These are phyloP conservation scores for Prunus kanzakura DNA, from an alignment of 306 rosid genomes.

Conservation along the genomic window DNA sequence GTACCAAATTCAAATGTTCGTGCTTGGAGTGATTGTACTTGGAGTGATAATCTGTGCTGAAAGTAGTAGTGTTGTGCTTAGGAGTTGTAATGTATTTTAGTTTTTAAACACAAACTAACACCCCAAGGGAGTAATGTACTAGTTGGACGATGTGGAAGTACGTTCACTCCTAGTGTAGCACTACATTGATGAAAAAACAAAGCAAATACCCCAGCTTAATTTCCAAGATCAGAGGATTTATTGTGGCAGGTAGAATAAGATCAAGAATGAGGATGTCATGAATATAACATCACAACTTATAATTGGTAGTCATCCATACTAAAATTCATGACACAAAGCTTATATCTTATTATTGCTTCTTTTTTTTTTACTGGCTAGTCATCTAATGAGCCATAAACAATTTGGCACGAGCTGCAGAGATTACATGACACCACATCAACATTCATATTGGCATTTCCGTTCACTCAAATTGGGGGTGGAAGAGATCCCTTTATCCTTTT, in stretches of 20 bases:
- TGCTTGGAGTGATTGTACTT: too few relatives aligned
- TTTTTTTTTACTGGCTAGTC: neutral
- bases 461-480: neutral
- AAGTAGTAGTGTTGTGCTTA: too few relatives aligned
- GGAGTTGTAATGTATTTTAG: too few relatives aligned
- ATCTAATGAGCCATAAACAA: constrained; percentile 2
- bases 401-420: neutral
- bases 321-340: neutral
- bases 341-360: neutral
- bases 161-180: too few relatives aligned
- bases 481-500: neutral
- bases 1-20: too few relatives aligned
- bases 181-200: too few relatives aligned
- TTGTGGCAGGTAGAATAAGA: neutral
- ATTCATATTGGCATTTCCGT: neutral
- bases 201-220: too few relatives aligned
- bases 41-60: too few relatives aligned
- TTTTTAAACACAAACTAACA: too few relatives aligned
- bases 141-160: too few relatives aligned
- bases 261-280: neutral
- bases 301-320: neutral
- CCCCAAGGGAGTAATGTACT: too few relatives aligned
- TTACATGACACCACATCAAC: neutral
- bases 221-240: too few relatives aligned
- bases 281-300: neutral